Evolutionary conservation across 768 basidiomycete species (phyloP).

Genomic region (Calocybe gangraenosa): DNA sequence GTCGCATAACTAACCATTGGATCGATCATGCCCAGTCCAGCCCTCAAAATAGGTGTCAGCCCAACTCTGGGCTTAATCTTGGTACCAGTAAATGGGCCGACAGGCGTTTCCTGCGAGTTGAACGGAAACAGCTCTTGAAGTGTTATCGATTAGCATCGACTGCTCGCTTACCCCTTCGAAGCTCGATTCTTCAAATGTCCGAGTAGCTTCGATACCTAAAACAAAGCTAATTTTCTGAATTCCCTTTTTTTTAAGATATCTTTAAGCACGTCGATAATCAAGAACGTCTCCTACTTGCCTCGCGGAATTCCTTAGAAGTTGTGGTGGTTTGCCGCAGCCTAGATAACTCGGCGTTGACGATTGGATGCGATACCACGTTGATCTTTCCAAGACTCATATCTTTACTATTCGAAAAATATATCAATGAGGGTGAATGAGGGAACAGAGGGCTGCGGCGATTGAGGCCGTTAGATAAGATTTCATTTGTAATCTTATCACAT

Average conservation of each 20-base stretch:
- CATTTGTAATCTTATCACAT: slow-evolving; percentile 9
- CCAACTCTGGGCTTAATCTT: slow-evolving; percentile 75
- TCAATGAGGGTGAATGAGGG: neutral
- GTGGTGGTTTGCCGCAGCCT: slow-evolving; percentile 62
- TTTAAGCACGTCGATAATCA: neutral
- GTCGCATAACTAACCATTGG: slow-evolving; percentile 46
- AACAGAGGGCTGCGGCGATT: neutral
- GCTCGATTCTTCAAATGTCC: slow-evolving; percentile 55
- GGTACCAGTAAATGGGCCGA: slow-evolving; percentile 75
- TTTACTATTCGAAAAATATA: slow-evolving; percentile 1
- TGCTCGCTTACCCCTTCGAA: slow-evolving; percentile 57
- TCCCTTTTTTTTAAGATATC: slow-evolving; percentile 45
- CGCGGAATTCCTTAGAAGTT: slow-evolving; percentile 71
- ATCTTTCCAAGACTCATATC: slow-evolving; percentile 26
- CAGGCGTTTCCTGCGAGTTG: slow-evolving; percentile 63
- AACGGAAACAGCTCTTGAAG: slow-evolving; percentile 2
- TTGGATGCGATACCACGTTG: slow-evolving; percentile 62
- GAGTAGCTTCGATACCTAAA: slow-evolving; percentile 80
- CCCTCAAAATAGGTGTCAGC: slow-evolving; percentile 87
- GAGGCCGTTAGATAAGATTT: slow-evolving; percentile 6
- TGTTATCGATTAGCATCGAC: neutral
- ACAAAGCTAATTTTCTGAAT: slow-evolving; percentile 73
- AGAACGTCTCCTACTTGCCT: slow-evolving; percentile 36
- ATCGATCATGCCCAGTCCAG: slow-evolving; percentile 92
- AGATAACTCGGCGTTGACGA: slow-evolving; percentile 71